A percentile compares a stretch with the other conserved stretches of the same genome.
Evolutionary conservation across 2,329 filamentous ascomycete genomes (phyloP).

Genomic region (Curvularia sp.): DNA sequence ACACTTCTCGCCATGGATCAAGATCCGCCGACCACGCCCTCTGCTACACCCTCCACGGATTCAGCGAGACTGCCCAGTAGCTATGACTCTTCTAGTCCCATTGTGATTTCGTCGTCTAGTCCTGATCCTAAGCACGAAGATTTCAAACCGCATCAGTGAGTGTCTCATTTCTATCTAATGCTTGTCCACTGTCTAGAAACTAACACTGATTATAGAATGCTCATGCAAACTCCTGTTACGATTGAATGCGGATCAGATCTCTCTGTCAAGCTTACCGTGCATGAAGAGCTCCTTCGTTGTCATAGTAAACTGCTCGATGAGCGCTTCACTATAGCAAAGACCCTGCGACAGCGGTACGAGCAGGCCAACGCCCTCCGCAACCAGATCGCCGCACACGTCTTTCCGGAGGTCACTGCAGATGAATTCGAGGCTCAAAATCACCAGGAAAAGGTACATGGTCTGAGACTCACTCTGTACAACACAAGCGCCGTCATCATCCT

Average conservation of each 20-base stretch:
- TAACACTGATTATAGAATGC: not conserved
- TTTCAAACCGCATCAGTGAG: not conserved
- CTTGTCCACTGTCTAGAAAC: not conserved
- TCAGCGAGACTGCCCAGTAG: not conserved
- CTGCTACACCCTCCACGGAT: not conserved
- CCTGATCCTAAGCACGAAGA: not conserved
- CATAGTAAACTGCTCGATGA: not conserved
- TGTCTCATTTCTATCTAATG: no score
- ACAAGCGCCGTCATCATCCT: not conserved
- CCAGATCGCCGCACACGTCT: not conserved
- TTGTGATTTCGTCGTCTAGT: not conserved
- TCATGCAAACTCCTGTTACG: not conserved
- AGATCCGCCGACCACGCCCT: not conserved
- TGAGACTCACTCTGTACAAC: not conserved
- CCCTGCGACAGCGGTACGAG: not conserved
- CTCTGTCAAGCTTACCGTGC: not conserved
- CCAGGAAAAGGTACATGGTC: not conserved
- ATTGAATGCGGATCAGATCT: not conserved
- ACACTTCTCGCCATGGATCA: not conserved
- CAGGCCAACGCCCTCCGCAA: not conserved
- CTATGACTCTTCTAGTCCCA: not conserved
- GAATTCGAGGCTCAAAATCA: not conserved
- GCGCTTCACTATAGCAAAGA: not conserved
- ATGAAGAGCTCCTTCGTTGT: not conserved
- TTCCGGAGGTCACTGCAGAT: not conserved